phyloP scores from a whole-genome alignment of 2,329 filamentous ascomycete genomes.

The Ascochyta clinopodiicola region DNA sequence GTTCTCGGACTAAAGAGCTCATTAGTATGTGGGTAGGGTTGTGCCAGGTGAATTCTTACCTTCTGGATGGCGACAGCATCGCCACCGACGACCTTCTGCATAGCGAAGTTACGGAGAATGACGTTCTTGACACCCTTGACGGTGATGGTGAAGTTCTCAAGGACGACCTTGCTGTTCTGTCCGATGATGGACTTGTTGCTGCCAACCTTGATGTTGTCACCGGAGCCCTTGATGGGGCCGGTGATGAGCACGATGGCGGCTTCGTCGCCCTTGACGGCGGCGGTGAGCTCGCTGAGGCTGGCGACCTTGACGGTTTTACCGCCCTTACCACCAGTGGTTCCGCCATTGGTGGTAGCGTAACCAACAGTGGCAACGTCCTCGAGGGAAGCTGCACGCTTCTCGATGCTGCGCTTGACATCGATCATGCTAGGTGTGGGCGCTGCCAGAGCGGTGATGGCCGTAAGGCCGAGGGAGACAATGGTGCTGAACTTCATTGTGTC shows the following conservation, averaged over 20 bases:
- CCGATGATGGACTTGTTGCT: slow-evolving; percentile 62
- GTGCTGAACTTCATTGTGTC: slow-evolving; percentile 42
- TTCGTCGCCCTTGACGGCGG: slow-evolving; percentile 53
- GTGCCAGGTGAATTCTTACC: slow-evolving; percentile 50
- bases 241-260: slow-evolving; percentile 57
- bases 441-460: slow-evolving; percentile 42
- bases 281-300: slow-evolving; percentile 49
- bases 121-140: slow-evolving; percentile 60
- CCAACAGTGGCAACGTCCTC: slow-evolving; percentile 39
- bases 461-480: slow-evolving; percentile 37
- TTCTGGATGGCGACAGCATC: slow-evolving; percentile 61
- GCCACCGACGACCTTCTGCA: slow-evolving; percentile 57
- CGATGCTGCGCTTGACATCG: slow-evolving; percentile 27
- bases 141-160: slow-evolving; percentile 57
- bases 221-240: slow-evolving; percentile 52
- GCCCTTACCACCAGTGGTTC: slow-evolving; percentile 50
- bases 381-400: slow-evolving; percentile 37
- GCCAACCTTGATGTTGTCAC: slow-evolving; percentile 52
- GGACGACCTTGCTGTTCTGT: slow-evolving; percentile 53
- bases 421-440: slow-evolving; percentile 37
- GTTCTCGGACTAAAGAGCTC: slow-evolving; percentile 47
- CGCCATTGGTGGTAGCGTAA: slow-evolving; percentile 45
- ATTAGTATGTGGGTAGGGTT: not conserved
- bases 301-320: slow-evolving; percentile 46
- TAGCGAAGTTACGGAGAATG: slow-evolving; percentile 64